phyloP scores from a whole-genome alignment of 192 early-diverging fungal species.

The Fimicolochytrium jonesii region DNA sequence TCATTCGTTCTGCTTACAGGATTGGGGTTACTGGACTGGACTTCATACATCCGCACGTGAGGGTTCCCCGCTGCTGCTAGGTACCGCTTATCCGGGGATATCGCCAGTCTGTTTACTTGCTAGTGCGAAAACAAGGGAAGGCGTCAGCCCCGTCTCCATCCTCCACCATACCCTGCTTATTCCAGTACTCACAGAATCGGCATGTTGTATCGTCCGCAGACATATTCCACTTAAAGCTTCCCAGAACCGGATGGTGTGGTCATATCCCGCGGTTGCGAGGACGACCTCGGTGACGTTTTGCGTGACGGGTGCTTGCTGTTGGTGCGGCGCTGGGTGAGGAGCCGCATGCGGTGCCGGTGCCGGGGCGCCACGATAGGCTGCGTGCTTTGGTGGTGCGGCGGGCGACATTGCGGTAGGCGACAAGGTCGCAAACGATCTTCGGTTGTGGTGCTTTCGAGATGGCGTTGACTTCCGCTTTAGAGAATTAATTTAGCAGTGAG shows the following conservation, averaged over 20 bases:
- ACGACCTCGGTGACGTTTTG: slow-evolving; percentile 39
- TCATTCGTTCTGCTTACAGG: slow-evolving; percentile 47
- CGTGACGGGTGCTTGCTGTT: slow-evolving; percentile 4
- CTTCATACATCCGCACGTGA: slow-evolving; percentile 77
- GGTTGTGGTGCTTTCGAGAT: too few relatives aligned
- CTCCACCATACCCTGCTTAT: background rate
- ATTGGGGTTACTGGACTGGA: slow-evolving; percentile 71
- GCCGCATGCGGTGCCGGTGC: background rate
- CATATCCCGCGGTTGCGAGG: slow-evolving; percentile 56
- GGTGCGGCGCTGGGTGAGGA: background rate
- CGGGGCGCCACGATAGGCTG: background rate
- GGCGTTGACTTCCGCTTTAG: too few relatives aligned
- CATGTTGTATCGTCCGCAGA: slow-evolving; percentile 67
- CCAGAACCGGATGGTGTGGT: slow-evolving; percentile 64
- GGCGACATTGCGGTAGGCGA: too few relatives aligned
- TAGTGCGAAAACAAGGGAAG: too few relatives aligned
- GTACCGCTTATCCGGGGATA: slow-evolving; percentile 84
- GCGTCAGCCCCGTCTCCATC: too few relatives aligned
- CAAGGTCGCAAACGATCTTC: too few relatives aligned
- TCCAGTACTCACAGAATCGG: slow-evolving; percentile 60
- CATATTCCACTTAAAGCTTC: slow-evolving; percentile 54
- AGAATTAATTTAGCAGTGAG: too few relatives aligned
- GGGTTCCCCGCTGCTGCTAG: slow-evolving; percentile 83
- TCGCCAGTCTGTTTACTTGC: slow-evolving; percentile 84
- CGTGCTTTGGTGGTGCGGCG: too few relatives aligned